Percentiles rank a stretch among this genome's conserved stretches.
phyloP scores from a whole-genome alignment of 495 filamentous ascomycete species.

The Filosporella fistucella region DNA sequence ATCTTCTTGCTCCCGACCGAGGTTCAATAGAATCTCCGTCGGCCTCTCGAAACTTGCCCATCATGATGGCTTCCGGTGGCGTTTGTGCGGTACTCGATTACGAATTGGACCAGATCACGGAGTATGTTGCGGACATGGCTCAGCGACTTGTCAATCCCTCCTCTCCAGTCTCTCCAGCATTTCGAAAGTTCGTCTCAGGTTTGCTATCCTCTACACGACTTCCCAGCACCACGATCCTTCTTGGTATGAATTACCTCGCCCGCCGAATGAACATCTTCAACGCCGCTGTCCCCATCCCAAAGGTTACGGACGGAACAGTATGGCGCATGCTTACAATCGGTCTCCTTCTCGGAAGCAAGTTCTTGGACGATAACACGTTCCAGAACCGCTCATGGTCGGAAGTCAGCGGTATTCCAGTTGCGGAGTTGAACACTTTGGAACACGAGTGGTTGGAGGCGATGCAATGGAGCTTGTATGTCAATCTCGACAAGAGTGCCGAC shows the following conservation, averaged over 20 bases:
- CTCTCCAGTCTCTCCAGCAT: slow-evolving; percentile 63
- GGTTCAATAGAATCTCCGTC: slow-evolving; percentile 24
- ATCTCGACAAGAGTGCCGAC: slow-evolving; percentile 75
- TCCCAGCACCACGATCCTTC: slow-evolving; percentile 89
- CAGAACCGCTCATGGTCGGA: slow-evolving; percentile 99
- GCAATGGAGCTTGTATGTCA: slow-evolving; percentile 82
- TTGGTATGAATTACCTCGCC: slow-evolving; percentile 87
- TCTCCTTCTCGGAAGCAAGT: slow-evolving; percentile 93
- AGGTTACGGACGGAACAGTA: slow-evolving; percentile 59
- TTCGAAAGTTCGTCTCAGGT: slow-evolving; percentile 91
- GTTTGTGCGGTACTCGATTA: slow-evolving; percentile 97
- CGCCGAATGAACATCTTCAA: slow-evolving; percentile 75
- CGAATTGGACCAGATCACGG: slow-evolving; percentile 96
- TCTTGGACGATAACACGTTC: slow-evolving; percentile 98
- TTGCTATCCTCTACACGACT: slow-evolving; percentile 92
- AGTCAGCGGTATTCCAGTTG: slow-evolving; percentile 86
- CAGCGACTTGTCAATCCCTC: slow-evolving; percentile 75
- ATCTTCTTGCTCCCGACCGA: slow-evolving; percentile 19
- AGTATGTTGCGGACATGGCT: slow-evolving; percentile 94
- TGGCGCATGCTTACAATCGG: slow-evolving; percentile 89
- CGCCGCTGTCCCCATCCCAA: slow-evolving; percentile 41
- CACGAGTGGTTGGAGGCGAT: slow-evolving; percentile 87
- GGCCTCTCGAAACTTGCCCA: slow-evolving; percentile 12
- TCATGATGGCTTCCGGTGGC: slow-evolving; percentile 53
- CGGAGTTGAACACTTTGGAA: slow-evolving; percentile 86